Conservation (phyloP, 108 stramenopile genomes). For the Nitzschia palea region DNA sequence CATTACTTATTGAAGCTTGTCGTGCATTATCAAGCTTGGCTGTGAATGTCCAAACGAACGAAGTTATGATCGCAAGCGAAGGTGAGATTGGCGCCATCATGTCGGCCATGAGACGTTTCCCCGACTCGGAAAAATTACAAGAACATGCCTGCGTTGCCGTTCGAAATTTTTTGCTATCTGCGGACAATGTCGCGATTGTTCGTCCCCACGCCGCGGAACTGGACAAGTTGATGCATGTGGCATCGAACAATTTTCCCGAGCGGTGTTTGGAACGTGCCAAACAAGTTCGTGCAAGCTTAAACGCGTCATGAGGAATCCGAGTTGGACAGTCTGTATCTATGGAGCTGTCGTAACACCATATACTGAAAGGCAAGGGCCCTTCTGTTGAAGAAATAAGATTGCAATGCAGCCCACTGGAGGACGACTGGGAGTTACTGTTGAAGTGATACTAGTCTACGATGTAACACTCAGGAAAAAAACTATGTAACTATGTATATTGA, state of each 20-base stretch:
- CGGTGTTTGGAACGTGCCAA: constrained; percentile 28
- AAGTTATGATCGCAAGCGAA: constrained; percentile 34
- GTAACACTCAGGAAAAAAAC: too few species aligned
- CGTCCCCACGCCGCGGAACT: constrained; percentile 23
- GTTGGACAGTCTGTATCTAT: too few species aligned
- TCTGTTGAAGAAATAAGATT: too few species aligned
- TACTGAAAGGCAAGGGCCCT: too few species aligned
- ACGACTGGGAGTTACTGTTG: too few species aligned
- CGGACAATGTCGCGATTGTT: constrained; percentile 29
- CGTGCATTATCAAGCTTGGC: constrained; percentile 36
- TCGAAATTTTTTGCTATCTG: constrained; percentile 38
- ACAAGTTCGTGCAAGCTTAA: constrained; percentile 27
- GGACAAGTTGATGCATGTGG: constrained; percentile 17
- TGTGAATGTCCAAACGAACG: constrained; percentile 37
- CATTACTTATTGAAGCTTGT: constrained; percentile 40
- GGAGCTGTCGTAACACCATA: too few species aligned
- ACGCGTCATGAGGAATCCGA: too few species aligned
- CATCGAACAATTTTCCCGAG: constrained; percentile 22
- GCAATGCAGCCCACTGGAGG: too few species aligned
- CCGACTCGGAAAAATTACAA: constrained; percentile 31
- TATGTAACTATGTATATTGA: too few species aligned
- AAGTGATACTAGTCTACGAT: too few species aligned
- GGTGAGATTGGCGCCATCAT: constrained; percentile 41
- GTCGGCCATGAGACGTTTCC: constrained; percentile 42
- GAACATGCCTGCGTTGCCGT: constrained; percentile 41